Conservation (phyloP, 331 rosid species). For the Acacia concinna region DNA sequence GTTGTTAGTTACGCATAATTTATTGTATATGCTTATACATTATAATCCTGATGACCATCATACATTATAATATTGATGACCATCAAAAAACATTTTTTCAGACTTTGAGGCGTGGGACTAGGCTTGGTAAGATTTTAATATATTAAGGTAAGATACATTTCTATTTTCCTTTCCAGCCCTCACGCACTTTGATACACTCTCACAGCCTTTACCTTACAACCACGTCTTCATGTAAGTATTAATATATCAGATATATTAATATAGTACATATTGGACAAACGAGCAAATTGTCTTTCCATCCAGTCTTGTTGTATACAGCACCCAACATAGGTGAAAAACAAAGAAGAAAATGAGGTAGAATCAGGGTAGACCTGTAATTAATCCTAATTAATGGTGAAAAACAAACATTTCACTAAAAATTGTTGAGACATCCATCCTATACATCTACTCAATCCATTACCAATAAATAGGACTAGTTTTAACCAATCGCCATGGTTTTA, state of each 20-base stretch:
- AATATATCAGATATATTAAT: not conserved
- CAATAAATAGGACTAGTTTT: not conserved
- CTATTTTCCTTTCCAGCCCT: not conserved
- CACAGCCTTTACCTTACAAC: not conserved
- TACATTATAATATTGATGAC: not conserved
- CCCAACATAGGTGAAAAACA: too few species aligned
- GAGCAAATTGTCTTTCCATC: not conserved
- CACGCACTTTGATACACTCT: not conserved
- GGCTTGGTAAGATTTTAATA: not conserved
- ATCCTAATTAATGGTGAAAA: not conserved
- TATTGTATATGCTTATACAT: not conserved
- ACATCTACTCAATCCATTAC: not conserved
- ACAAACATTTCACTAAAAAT: not conserved
- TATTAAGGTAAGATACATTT: not conserved
- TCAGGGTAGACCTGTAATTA: conserved; percentile 11
- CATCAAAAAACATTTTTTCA: not conserved
- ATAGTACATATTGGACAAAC: not conserved
- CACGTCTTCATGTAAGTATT: not conserved
- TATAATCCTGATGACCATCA: not conserved
- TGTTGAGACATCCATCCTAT: not conserved
- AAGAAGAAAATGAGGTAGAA: not conserved
- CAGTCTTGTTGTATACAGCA: not conserved
- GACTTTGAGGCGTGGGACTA: not conserved
- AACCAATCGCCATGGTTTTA: not conserved
- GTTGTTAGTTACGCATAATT: not conserved